A percentile compares a stretch with the other conserved stretches of the same genome.
Conservation (phyloP, 2,329 filamentous ascomycete species). For the Curvularia spicifera region DNA sequence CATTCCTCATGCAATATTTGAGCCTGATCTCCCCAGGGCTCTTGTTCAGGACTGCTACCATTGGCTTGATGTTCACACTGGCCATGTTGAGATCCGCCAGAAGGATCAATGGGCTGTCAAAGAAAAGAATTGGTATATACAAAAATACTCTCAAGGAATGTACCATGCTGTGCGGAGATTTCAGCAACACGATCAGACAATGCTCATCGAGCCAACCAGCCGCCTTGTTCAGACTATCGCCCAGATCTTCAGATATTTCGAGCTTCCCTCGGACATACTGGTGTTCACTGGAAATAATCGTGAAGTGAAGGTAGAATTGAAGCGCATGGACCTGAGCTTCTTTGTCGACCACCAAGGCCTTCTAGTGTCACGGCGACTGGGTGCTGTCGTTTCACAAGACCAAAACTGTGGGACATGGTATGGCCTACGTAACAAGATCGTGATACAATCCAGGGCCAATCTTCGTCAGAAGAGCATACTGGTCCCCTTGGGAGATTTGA, state of each 20-base stretch:
- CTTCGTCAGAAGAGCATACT: constrained; percentile 58
- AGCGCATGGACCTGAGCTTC: constrained; percentile 62
- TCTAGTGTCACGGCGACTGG: constrained; percentile 59
- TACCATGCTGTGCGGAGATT: constrained; percentile 13
- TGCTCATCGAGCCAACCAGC: constrained; percentile 60
- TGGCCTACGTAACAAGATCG: constrained; percentile 64
- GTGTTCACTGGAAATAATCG: constrained; percentile 54
- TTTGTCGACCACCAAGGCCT: constrained; percentile 53
- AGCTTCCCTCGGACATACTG: constrained; percentile 52
- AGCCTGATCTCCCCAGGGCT: constrained; percentile 52
- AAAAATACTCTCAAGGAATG: constrained; percentile 29
- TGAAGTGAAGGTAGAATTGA: constrained; percentile 57
- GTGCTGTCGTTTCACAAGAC: constrained; percentile 55
- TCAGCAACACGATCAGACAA: constrained; percentile 36
- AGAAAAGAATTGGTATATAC: constrained; percentile 51
- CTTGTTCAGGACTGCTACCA: constrained; percentile 63
- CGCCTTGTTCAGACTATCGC: constrained; percentile 50
- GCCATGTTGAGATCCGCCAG: constrained; percentile 61
- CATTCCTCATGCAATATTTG: constrained; percentile 43
- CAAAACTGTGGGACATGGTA: constrained; percentile 68
- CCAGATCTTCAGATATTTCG: constrained; percentile 60
- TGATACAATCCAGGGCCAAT: constrained; percentile 58
- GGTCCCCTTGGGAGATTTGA: constrained; percentile 56
- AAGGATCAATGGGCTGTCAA: constrained; percentile 51
- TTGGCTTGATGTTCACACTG: constrained; percentile 61